Base-by-base conservation (phyloP, 192 early-diverging fungal genomes). In the Linnemannia hyalina region DNA sequence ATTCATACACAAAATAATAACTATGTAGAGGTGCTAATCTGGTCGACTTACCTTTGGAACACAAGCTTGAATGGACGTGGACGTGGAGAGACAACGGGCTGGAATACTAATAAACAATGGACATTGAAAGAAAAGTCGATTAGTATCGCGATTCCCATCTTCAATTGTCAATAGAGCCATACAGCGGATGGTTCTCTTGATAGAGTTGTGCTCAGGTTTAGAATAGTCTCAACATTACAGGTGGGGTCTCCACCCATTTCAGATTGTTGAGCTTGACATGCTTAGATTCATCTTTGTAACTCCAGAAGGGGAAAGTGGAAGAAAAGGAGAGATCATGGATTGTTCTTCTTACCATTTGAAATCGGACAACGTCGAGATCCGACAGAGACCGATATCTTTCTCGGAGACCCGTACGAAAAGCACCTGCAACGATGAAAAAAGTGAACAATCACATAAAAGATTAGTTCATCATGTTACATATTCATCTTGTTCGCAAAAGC, bases 231-330 rank as follows among this genome's bases (percentile, higher is more conserved):
- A 86, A 86, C 84, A 75, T 86, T 65, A 78, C 75, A 73, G 84
- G 76, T 81, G 84, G 84, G 84, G 84, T 86, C 84, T 86, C 84
- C 84, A 86, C 76, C 84, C 63, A 72, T 86, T 86, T 86, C 84
- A 86, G 84, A 77, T 86, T 86, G 84, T 86, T 86, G 84, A 86
- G 84, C 84, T 86, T 86, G 84, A 86, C 84, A 86, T 86, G 84
- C 84, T 86, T 86, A 63, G 63, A 81, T 49, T 86, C 84, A 86
- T 86, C 84, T 54, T 86, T 77, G 75, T 36, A 86, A 47, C 13
- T 11, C 40, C 38, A 10, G 36, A 18, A 44, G 23, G 49, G 49
- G 32, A 26, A 55, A 32, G 35, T 23, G 38, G 41, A 55, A 18
- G 40, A 20, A 41, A 32, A 63, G 20, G 4, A 16, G 49, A 46